Evolutionary conservation across 2,329 filamentous ascomycete species (phyloP), one percentile per base, ranked within the genome.

Genomic region (Fusarium subtropicale): DNA sequence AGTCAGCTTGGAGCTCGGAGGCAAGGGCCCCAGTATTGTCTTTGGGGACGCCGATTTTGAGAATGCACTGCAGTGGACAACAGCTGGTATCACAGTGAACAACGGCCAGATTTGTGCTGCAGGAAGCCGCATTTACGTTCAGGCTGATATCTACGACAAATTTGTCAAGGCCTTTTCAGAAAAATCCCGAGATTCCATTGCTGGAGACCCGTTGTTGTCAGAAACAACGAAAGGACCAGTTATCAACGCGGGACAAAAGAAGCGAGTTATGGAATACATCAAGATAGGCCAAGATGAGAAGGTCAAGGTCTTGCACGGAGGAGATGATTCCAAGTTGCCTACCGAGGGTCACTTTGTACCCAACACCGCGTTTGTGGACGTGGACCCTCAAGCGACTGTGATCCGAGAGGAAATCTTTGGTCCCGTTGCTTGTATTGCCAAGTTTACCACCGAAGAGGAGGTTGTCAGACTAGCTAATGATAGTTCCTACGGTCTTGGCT

Each of bases 1-100:
- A 85, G 89, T 92, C 48, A 92, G 90, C 28, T 85, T 92, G 42
- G 90, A 92, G 81, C 87, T 92, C 30, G 90, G 91, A 47, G 89
- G 91, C 81, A 92, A 92, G 75, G 85, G 83, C 8, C 87, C 88
- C 0, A 78, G 87, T 5, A 74, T 90, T 9, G 82, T 90, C 13
- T 90, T 90, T 61, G 81, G 84, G 2, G 88, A 90, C 70, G 87
- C 87, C 2, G 85, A 90, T 62, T 72, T 89, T 39, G 86, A 88
- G 18, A 85, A 88, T 71, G 87, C 88, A 5, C 87, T 91, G 33
- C 88, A 91, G 71, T 72, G 67, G 63, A 45, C 74, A 8, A 60
- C 71, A n/a, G 22, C 62, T 62, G 80, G 81, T 13, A 83, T 84
- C 64, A 81, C 83, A 68, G 82, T 79, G 15, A 87, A 88, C 71